These are phyloP conservation scores for Neurospora africana DNA, from an alignment of 495 filamentous ascomycete species.

Conservation along the genomic window DNA sequence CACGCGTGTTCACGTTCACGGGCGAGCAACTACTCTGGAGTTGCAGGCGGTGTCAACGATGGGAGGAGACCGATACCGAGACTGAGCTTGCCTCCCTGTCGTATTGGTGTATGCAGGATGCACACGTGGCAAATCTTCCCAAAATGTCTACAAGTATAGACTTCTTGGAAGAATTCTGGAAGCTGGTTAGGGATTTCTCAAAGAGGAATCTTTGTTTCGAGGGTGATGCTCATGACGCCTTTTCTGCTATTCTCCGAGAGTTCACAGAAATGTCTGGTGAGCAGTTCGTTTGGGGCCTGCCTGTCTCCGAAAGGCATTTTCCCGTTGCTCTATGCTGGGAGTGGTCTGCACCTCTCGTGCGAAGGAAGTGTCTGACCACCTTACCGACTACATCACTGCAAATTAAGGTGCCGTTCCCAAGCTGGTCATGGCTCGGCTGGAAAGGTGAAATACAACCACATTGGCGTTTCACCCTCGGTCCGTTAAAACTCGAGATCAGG, in stretches of 20 bases:
- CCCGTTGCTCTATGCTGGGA: constrained; percentile 13
- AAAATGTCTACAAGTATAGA: too few relatives aligned
- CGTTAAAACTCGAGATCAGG: neutral
- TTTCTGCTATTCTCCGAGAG: constrained; percentile 5
- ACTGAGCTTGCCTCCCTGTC: constrained; percentile 1
- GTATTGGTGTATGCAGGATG: neutral
- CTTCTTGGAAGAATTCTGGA: too few relatives aligned
- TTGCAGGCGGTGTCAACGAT: neutral
- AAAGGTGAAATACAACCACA: neutral
- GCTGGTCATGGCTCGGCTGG: constrained; percentile 18
- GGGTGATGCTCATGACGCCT: constrained; percentile 4
- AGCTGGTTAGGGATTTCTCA: neutral
- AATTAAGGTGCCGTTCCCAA: constrained; percentile 4
- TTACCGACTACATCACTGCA: neutral
- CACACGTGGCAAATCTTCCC: too few relatives aligned
- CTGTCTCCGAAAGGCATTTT: constrained; percentile 3
- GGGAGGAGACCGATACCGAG: constrained; percentile 8
- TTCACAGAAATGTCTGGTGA: constrained; percentile 1
- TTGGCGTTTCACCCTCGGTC: accelerated
- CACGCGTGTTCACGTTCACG: neutral
- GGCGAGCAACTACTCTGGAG: neutral
- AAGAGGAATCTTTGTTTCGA: neutral
- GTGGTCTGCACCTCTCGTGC: constrained; percentile 1
- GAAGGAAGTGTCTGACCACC: neutral
- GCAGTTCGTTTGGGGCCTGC: constrained; percentile 12